Conservation (phyloP, 2,329 filamentous ascomycete species). For the Escovopsis sp. region DNA sequence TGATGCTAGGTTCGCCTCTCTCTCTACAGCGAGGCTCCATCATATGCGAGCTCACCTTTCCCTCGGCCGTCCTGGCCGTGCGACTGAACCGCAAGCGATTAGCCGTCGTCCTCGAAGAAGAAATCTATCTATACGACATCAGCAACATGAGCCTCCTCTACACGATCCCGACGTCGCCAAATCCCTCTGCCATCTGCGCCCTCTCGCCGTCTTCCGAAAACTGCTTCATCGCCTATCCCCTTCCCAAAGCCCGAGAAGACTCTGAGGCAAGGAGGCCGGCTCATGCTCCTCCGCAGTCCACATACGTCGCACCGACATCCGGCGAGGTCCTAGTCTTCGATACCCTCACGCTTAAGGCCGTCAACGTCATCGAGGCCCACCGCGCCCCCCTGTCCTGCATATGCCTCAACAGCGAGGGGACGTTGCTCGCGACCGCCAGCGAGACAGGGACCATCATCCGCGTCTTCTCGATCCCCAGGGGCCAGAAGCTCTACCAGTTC, state of each 20-base stretch:
- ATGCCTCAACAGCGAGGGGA: conserved; percentile 83
- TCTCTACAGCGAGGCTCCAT: conserved; percentile 56
- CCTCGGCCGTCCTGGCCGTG: conserved; percentile 87
- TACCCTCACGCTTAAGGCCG: conserved; percentile 72
- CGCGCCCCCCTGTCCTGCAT: conserved; percentile 82
- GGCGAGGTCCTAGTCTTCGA: conserved; percentile 92
- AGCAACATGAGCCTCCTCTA: conserved; percentile 93
- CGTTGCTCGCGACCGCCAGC: conserved; percentile 80
- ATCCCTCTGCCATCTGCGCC: conserved; percentile 79
- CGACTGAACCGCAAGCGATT: conserved; percentile 88
- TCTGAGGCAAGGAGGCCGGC: conserved; percentile 45
- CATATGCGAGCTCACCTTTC: conserved; percentile 97
- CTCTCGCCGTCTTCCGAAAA: conserved; percentile 89
- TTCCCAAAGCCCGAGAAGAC: conserved; percentile 58
- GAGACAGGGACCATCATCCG: conserved; percentile 96
- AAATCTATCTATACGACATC: conserved; percentile 97
- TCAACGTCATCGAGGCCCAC: conserved; percentile 92
- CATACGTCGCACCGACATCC: conserved; percentile 68
- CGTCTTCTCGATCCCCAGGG: conserved; percentile 82
- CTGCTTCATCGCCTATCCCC: conserved; percentile 87
- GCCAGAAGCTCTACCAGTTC: conserved; percentile 91
- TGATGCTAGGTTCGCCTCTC: not conserved
- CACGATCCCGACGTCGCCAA: conserved; percentile 87
- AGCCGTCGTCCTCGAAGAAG: conserved; percentile 84
- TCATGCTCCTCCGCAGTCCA: conserved; percentile 69